These are phyloP conservation scores for Paramecium sonneborni DNA, from an alignment of 73 alveolate genomes.

Conservation along the genomic window DNA sequence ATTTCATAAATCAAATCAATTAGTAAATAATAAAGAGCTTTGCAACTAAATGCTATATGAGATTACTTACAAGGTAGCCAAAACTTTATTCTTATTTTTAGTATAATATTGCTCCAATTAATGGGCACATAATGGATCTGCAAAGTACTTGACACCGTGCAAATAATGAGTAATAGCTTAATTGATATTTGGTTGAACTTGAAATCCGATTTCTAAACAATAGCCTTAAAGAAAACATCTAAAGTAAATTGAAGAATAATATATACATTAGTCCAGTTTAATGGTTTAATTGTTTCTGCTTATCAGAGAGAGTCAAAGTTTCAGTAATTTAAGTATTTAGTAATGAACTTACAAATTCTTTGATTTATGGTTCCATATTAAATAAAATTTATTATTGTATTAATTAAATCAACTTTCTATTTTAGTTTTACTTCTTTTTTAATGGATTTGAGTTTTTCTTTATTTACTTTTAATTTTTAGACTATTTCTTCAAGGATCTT, in stretches of 20 bases:
- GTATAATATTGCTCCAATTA: background rate
- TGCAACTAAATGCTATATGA: background rate
- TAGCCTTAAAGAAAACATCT: conserved; percentile 52
- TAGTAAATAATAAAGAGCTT: background rate
- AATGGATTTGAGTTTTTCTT: background rate
- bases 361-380: conserved; percentile 19
- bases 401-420: background rate
- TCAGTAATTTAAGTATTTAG: conserved; percentile 29
- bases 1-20: background rate
- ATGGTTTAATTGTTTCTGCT: background rate
- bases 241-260: background rate
- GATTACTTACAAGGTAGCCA: background rate
- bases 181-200: background rate
- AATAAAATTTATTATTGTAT: background rate
- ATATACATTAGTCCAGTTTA: conserved; percentile 22
- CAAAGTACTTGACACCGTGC: background rate
- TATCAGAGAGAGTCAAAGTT: background rate
- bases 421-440: background rate
- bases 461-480: background rate
- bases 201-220: conserved; percentile 39
- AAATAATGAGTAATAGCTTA: background rate
- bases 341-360: background rate
- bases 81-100: background rate
- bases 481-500: background rate
- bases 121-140: conserved; percentile 43